Evolutionary conservation across 441 rosid species (phyloP), one percentile per base, ranked within the genome.

Genomic region (Eutrema salsugineum): DNA sequence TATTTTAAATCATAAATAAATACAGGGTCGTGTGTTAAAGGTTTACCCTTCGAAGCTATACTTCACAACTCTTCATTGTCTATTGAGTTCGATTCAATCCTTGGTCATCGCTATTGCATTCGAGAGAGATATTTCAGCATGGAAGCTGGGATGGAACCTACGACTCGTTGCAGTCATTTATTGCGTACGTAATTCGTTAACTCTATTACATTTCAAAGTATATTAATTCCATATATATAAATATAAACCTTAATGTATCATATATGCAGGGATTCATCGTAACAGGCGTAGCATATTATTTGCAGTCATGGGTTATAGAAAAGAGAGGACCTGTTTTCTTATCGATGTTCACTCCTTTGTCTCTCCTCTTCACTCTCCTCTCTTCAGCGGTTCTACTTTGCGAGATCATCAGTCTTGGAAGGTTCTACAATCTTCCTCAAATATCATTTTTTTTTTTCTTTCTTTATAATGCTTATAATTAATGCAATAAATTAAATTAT

Each of bases 301-400:
- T 91, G 22, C 97, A 91, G 81, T 80, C 99, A 38, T 94, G 96
- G 97, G 82, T 94, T 39, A 83, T 94, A 58, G 99, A 90, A 81
- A 88, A 82, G 76, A 88, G 84, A 43, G 99, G 99, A 43, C 97
- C 99, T 35, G 97, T 94, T 11, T 90, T 90, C 78, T 75, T 91
- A 70, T 93, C 97, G 64, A 91, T 89, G 96, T 86, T 96, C n/a
- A 91, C 94, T 6, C 99, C 99, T 5, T 64, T 94, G 65, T 71
- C 77, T 72, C 72, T 94, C 35, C 56, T 86, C 66, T 86, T 94
- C 63, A 94, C 99, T 56, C 70, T 86, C 10, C 47, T 88, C 38
- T 79, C 78, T 48, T 88, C 97, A 30, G 86, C 86, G 2, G 2
- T 88, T 81, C 80, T 88, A 63, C 73, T 91, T 2, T 83, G 93